A percentile compares a stretch with the other conserved stretches of the same genome.
Conservation (phyloP, 805 yeast species). For the Monosporozyma unispora region DNA sequence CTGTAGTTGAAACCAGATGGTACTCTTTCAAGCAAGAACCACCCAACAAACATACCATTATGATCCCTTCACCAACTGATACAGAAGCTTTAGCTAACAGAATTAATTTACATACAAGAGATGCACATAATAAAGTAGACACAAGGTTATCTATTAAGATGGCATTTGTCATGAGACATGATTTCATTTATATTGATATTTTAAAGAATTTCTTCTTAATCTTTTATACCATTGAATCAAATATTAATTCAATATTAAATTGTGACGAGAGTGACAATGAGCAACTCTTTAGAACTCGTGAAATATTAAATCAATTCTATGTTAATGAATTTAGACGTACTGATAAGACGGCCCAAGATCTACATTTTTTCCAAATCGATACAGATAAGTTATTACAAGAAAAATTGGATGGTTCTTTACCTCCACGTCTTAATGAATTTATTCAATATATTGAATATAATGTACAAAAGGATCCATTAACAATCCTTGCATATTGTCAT, state of each 20-base stretch:
- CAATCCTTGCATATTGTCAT: slow-evolving; percentile 72
- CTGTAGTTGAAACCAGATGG: no score
- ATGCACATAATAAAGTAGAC: slow-evolving; percentile 59
- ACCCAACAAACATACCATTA: not conserved
- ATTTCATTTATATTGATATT: slow-evolving; percentile 72
- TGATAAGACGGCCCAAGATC: slow-evolving; percentile 48
- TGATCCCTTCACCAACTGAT: slow-evolving; percentile 67
- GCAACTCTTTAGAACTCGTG: slow-evolving; percentile 37
- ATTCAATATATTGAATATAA: slow-evolving; percentile 48
- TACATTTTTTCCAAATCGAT: slow-evolving; percentile 45
- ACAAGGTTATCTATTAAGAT: slow-evolving; percentile 60
- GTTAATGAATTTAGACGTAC: slow-evolving; percentile 61
- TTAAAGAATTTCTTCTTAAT: slow-evolving; percentile 64
- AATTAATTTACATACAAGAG: slow-evolving; percentile 60
- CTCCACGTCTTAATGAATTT: slow-evolving; percentile 50
- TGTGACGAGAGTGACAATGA: slow-evolving; percentile 44
- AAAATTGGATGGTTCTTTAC: slow-evolving; percentile 21
- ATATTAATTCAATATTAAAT: slow-evolving; percentile 19
- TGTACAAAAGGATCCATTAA: slow-evolving; percentile 55
- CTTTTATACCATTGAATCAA: slow-evolving; percentile 53
- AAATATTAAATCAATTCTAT: slow-evolving; percentile 52
- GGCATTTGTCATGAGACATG: slow-evolving; percentile 68
- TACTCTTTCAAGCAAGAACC: no score
- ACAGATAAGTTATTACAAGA: slow-evolving; percentile 6
- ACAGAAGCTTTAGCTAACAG: slow-evolving; percentile 78